Conservation (phyloP, 306 rosid genomes). For the Vicia faba region DNA sequence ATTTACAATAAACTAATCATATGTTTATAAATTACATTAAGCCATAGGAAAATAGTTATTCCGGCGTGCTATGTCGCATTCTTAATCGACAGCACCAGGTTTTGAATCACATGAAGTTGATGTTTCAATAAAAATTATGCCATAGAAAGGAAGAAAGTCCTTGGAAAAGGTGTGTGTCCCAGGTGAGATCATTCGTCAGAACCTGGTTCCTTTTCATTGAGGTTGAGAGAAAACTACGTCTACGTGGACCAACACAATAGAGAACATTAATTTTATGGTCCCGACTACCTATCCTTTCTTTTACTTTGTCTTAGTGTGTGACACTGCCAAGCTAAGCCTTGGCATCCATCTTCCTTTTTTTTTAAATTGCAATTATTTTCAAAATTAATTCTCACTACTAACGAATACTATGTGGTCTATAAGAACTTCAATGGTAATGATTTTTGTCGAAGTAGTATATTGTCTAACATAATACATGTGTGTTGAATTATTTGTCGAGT, state of each 20-base stretch:
- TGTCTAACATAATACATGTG: too few relatives aligned
- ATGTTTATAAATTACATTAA: not conserved
- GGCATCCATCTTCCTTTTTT: too few relatives aligned
- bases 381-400: too few relatives aligned
- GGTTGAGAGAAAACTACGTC: not conserved
- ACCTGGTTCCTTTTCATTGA: conserved; percentile 25
- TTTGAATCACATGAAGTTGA: conserved; percentile 34
- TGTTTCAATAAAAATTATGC: not conserved
- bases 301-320: too few relatives aligned
- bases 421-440: too few relatives aligned
- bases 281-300: not conserved
- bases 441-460: too few relatives aligned
- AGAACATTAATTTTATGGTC: conserved; percentile 24
- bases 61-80: conserved; percentile 28
- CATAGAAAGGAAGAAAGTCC: not conserved
- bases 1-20: not conserved
- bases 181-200: conserved; percentile 17
- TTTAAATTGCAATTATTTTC: too few relatives aligned
- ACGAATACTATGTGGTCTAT: too few relatives aligned
- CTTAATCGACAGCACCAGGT: conserved; percentile 15
- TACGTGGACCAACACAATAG: conserved; percentile 23
- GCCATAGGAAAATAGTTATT: not conserved
- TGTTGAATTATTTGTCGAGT: too few relatives aligned
- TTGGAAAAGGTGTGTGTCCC: not conserved
- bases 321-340: too few relatives aligned